phyloP scores from a whole-genome alignment of 495 filamentous ascomycete genomes.

The Neurospora sp. region DNA sequence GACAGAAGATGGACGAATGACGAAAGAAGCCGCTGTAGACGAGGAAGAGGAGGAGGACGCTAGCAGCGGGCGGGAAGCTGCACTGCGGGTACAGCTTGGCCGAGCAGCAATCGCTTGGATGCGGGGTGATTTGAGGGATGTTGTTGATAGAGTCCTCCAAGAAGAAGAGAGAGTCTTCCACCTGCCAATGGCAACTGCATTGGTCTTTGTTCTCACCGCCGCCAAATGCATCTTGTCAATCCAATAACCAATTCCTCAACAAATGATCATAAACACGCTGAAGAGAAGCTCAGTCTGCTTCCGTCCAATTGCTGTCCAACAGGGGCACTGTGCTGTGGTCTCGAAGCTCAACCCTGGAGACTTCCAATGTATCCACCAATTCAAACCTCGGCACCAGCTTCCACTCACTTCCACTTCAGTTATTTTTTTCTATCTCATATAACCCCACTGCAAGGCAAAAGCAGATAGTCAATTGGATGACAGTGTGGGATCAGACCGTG shows the following conservation, averaged over 20 bases:
- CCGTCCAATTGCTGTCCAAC: not conserved
- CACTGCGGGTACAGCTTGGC: not conserved
- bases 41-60: conserved; percentile 4
- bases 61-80: not conserved
- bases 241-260: not conserved
- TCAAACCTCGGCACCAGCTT: not conserved
- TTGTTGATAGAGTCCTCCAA: not conserved
- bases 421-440: not conserved
- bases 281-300: not conserved
- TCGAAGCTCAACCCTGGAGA: not conserved
- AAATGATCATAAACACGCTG: not conserved
- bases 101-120: not conserved
- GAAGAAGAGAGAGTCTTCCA: not conserved
- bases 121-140: not conserved
- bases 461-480: not conserved
- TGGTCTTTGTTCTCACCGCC: not conserved
- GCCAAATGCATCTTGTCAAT: not conserved
- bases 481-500: not conserved
- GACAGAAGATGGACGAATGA: not conserved
- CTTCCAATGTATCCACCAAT: not conserved
- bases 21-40: conserved; percentile 6
- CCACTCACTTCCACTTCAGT: not conserved
- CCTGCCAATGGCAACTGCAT: not conserved
- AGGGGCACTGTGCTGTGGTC: not conserved
- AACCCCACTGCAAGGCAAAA: not conserved